These are phyloP conservation scores for Metarhizium album DNA, from an alignment of 2,329 filamentous ascomycete species.

Conservation along the genomic window DNA sequence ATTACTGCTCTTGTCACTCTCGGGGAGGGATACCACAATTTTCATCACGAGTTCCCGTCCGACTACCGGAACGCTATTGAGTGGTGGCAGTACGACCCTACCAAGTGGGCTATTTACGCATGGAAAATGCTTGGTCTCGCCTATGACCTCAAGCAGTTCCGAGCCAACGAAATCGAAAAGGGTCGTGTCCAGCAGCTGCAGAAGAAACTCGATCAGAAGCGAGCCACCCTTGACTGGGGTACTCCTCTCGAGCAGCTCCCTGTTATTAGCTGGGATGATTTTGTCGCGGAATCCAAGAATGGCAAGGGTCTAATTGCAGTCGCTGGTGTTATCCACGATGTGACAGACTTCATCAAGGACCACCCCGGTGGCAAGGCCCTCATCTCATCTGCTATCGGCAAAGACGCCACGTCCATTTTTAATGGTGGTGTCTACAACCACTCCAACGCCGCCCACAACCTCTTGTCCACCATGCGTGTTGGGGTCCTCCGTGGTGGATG, in stretches of 20 bases:
- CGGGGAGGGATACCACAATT: conserved; percentile 88
- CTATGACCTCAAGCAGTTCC: conserved; percentile 84
- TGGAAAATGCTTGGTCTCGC: conserved; percentile 80
- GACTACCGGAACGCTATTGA: conserved; percentile 88
- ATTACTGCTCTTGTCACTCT: conserved; percentile 78
- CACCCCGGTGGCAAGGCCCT: conserved; percentile 86
- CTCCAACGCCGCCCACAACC: conserved; percentile 82
- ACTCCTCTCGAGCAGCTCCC: conserved; percentile 75
- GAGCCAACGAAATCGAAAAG: conserved; percentile 86
- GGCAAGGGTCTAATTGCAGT: conserved; percentile 68
- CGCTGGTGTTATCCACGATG: conserved; percentile 78
- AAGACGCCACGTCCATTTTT: conserved; percentile 84
- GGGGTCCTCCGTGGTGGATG: conserved; percentile 79
- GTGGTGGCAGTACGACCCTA: conserved; percentile 87
- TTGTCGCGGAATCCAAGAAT: conserved; percentile 63
- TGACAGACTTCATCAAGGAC: conserved; percentile 74
- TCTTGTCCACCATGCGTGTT: conserved; percentile 78
- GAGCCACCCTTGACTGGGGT: conserved; percentile 74
- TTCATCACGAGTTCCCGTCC: conserved; percentile 89
- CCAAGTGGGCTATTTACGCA: conserved; percentile 78
- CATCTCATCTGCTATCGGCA: conserved; percentile 72
- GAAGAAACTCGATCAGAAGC: conserved; percentile 89
- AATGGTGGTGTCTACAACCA: conserved; percentile 86
- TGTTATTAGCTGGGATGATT: conserved; percentile 80
- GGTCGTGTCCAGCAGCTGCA: conserved; percentile 78